phyloP scores from a whole-genome alignment of 768 basidiomycete species.

The Tremella yokohamensis region DNA sequence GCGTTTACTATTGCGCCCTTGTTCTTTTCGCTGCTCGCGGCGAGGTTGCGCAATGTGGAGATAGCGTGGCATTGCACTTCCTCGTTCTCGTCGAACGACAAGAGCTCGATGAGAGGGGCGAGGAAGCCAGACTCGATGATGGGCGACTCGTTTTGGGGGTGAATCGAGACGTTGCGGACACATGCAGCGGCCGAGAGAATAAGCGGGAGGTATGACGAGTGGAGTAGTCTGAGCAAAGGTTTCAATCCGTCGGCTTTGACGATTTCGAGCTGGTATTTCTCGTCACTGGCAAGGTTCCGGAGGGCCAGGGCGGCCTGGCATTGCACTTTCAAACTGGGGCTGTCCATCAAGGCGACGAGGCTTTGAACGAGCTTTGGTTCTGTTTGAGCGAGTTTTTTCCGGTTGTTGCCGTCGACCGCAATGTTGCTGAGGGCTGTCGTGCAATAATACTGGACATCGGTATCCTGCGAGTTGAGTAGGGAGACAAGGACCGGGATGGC shows the following conservation, averaged over 20 bases:
- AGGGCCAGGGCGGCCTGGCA: conserved; percentile 96
- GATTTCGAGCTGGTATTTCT: conserved; percentile 98
- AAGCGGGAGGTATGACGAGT: conserved; percentile 93
- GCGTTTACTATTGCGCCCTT: conserved; percentile 97
- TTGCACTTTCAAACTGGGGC: conserved; percentile 93
- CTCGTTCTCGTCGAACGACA: conserved; percentile 98
- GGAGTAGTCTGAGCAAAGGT: conserved; percentile 85
- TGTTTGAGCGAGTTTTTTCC: conserved; percentile 87
- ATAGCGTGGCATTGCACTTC: conserved; percentile 99
- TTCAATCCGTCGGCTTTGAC: conserved; percentile 91
- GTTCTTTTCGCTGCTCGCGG: conserved; percentile 96
- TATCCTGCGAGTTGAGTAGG: conserved; percentile 89
- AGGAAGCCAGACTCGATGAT: conserved; percentile 98
- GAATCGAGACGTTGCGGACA: conserved; percentile 97
- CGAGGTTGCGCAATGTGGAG: conserved; percentile 90
- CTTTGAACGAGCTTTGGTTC: conserved; percentile 94
- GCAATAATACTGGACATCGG: conserved; percentile 99
- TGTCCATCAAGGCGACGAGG: conserved; percentile 93
- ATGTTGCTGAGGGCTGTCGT: conserved; percentile 98
- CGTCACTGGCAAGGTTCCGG: conserved; percentile 93
- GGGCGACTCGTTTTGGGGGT: conserved; percentile 96
- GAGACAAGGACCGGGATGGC: conserved; percentile 96
- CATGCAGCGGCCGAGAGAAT: conserved; percentile 98
- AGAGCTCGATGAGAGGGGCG: conserved; percentile 87
- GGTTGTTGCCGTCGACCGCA: conserved; percentile 87